Conservation (phyloP, 2,329 filamentous ascomycete species). For the Exophiala oligosperma region DNA sequence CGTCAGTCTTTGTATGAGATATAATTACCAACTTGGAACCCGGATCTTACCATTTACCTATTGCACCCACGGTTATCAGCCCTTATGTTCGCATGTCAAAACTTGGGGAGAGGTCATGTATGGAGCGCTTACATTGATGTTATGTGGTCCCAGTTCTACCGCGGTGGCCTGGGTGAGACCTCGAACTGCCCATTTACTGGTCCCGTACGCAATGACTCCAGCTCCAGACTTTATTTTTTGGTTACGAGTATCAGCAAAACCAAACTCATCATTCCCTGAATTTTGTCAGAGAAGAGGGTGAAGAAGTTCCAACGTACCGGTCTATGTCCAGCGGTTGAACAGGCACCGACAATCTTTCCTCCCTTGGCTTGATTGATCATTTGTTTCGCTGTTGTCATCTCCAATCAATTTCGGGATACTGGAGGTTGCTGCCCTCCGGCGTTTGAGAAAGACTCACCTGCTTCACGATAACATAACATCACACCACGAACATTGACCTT, state of each 20-base stretch:
- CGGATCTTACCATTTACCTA: not conserved
- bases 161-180: slow-evolving; percentile 66
- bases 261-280: too few species aligned
- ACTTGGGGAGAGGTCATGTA: not conserved
- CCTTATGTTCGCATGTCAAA: not conserved
- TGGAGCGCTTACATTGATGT: slow-evolving; percentile 49
- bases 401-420: not conserved
- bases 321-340: slow-evolving; percentile 1
- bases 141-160: slow-evolving; percentile 62
- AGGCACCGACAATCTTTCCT: slow-evolving; percentile 50
- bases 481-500: slow-evolving; percentile 10
- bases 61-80: not conserved
- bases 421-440: not conserved
- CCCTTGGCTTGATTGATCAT: slow-evolving; percentile 60
- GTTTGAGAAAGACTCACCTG: not conserved
- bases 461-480: slow-evolving; percentile 9
- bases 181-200: slow-evolving; percentile 65
- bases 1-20: not conserved
- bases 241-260: not conserved
- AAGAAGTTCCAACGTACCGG: not conserved
- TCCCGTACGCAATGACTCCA: slow-evolving; percentile 63
- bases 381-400: slow-evolving; percentile 50
- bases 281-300: too few species aligned
- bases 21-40: not conserved
- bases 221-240: slow-evolving; percentile 37